Conservation (phyloP, 1,284 basidiomycete genomes). For the Moesziomyces aphidis region DNA sequence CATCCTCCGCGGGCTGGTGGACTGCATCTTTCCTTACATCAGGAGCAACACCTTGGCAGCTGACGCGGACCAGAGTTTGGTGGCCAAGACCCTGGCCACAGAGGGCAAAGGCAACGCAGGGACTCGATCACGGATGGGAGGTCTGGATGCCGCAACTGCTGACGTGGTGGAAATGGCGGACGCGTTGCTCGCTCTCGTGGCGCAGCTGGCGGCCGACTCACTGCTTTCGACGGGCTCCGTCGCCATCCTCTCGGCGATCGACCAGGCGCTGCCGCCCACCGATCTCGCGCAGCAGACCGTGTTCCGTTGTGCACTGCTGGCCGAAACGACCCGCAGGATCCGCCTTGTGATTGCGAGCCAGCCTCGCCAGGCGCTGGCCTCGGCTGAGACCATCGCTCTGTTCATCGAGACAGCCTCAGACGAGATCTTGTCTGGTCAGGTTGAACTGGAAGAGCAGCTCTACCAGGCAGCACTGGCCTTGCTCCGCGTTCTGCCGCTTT, state of each 20-base stretch:
- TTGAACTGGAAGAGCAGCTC: constrained; percentile 28
- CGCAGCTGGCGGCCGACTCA: constrained; percentile 35
- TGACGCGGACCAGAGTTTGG: not conserved
- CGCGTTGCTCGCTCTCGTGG: constrained; percentile 38
- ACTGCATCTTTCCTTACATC: constrained; percentile 45
- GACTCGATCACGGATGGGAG: not conserved
- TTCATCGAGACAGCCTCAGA: constrained; percentile 49
- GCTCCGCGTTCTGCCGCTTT: constrained; percentile 17
- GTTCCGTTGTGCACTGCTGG: constrained; percentile 32
- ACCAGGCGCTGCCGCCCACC: constrained; percentile 40
- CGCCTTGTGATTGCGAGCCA: constrained; percentile 5
- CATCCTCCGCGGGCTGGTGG: constrained; percentile 52
- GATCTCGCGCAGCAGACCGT: constrained; percentile 40
- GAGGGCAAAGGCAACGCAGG: not conserved
- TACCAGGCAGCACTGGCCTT: constrained; percentile 18
- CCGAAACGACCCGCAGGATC: constrained; percentile 14
- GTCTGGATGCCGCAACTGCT: not conserved
- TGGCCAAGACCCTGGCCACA: not conserved
- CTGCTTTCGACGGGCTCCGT: constrained; percentile 43
- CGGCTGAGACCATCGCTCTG: constrained; percentile 22
- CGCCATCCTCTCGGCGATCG: constrained; percentile 37
- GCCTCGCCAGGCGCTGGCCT: constrained; percentile 7
- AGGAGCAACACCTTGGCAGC: not conserved
- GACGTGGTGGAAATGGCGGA: constrained; percentile 12
- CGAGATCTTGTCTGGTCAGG: constrained; percentile 29